Base-by-base conservation (phyloP, 2,329 filamentous ascomycete genomes). In the Bisporella sp. region DNA sequence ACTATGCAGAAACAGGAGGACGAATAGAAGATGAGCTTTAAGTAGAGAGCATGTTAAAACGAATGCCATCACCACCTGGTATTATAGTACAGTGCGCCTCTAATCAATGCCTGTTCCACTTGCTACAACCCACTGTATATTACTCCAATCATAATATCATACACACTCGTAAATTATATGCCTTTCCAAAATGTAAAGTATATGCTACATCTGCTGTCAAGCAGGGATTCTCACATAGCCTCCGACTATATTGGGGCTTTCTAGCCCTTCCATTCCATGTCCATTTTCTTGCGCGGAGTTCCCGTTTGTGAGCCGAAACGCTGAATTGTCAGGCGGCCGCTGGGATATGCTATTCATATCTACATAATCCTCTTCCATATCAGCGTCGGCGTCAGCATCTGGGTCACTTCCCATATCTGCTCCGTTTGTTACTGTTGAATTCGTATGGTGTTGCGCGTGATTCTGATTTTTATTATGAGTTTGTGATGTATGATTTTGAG, bases 351-450 rank as follows among this genome's bases (percentile, higher is more conserved):
- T 59, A 5, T 41, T 69, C 61, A 79, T 74, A 48, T 78, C 73
- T 6, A 74, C 70, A 53, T 77, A 73, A 47, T 78, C 77, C 37
- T 81, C 78, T 35, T 64, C 62, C 78, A 82, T 82, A 50, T 64
- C 61, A 6, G 62, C 63, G 40, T 64, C 62, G 4, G 60, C 62
- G 41, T 64, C 62, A 12, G 56, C 59, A 49, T 60, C 58, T 31
- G 53, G 52, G 49, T 62, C 59, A 37, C 57, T 60, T 11, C 58
- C 55, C 29, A 58, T 47, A 11, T 57, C 54, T 9, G 47, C 42
- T 6, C 48, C 54, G 12, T 51, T 52, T n/a, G 46, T 41, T 9
- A 41, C 45, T 21, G 21, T 21, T 41, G 42, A 45, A 40, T 45
- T 41, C 46, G 46, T 49, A 46, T 35, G 31, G 45, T 37, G 35